Conservation (phyloP, 208 protist species). For the Tritrichomonas musculus region DNA sequence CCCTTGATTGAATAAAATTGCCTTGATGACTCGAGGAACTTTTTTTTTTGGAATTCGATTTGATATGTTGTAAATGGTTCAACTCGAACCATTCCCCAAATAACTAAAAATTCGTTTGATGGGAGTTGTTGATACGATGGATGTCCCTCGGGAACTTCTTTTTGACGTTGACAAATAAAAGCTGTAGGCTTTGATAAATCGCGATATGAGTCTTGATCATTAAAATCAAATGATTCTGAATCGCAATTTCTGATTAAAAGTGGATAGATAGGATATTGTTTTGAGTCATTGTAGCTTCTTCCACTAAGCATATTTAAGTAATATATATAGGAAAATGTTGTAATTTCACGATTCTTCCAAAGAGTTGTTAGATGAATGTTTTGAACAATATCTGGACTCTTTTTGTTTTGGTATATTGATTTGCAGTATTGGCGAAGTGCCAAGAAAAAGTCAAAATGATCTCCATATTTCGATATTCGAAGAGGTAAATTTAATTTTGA, state of each 20-base stretch:
- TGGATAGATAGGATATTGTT: slow-evolving; percentile 42
- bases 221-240: neutral
- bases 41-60: slow-evolving; percentile 35
- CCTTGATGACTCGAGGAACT: neutral
- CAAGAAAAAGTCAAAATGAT: too few relatives aligned
- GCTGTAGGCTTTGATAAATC: neutral
- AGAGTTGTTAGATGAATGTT: too few relatives aligned
- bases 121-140: neutral
- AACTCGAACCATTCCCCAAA: slow-evolving; percentile 39
- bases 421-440: too few relatives aligned
- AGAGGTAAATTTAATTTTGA: too few relatives aligned
- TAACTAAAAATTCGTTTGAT: slow-evolving; percentile 37
- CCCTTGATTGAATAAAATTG: neutral
- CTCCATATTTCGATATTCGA: too few relatives aligned
- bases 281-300: neutral
- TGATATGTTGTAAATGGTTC: slow-evolving; percentile 47
- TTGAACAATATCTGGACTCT: too few relatives aligned
- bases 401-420: too few relatives aligned
- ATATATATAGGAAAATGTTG: neutral
- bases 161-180: neutral
- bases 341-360: neutral
- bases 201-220: neutral
- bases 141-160: neutral
- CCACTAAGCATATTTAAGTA: neutral
- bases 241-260: slow-evolving; percentile 52